Evolutionary conservation across 805 yeast species (phyloP), one percentile per base, ranked within the genome.

Genomic region (Huiozyma naganishii): DNA sequence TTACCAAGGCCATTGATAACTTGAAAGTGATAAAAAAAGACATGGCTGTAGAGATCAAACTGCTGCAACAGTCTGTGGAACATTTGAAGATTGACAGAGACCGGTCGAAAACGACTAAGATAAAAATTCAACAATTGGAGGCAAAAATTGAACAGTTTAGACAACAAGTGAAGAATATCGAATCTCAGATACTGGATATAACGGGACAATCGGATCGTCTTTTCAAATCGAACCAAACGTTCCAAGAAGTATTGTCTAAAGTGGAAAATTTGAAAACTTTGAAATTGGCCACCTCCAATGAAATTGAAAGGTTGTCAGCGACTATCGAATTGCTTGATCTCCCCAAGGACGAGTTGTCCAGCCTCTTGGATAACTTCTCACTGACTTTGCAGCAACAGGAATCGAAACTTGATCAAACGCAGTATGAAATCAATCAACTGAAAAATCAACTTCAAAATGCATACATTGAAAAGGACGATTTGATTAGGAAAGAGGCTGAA

Each of bases 1-100:
- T 84, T 56, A 87, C 96, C 1, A 90, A 86, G 57, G 95, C 92
- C 0, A 67, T 92, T 33, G 96, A 89, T 46, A 77, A 76, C 43
- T 69, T 92, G 54, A 89, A 88, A 57, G 61, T 60, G 1, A 75
- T 88, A 36, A 76, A 83, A 42, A 90, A 89, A 54, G 94, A 86
- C 37, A 76, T 86, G 74, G 67, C 78, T 8, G 67, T 71, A 1
- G 95, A 88, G 46, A 80, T 86, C 33, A 83, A 80, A 54, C 61
- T 90, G 7, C 69, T 88, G 39, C 80, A 83, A 49, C 87, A 84
- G 53, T 78, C 84, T 13, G 95, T 86, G 0, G 78, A 78, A 42
- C 94, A 88, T 59, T 66, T 87, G 44, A 73, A 76, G 52, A 68
- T 72, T 9, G 97, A 92, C 54, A 77, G 77, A 52, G 79, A 77